Base-by-base conservation (phyloP, 2,329 filamentous ascomycete species). In the Fusarium sp. region DNA sequence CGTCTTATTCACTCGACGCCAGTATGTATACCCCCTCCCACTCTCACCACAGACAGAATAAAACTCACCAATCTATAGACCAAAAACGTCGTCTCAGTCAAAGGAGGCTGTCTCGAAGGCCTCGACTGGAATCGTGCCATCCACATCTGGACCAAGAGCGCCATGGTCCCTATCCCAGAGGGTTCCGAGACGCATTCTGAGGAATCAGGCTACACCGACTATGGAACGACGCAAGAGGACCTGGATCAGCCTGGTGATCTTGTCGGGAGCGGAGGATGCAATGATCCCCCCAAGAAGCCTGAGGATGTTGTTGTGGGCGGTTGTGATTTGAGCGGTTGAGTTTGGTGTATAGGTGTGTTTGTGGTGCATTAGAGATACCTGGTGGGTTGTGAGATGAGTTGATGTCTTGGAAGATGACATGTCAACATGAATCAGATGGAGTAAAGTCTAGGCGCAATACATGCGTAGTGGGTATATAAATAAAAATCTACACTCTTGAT, bases 101-200 rank as follows among this genome's bases (percentile, higher is more conserved):
- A 93, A 78, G 91, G 89, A 12, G 92, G 91, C 44, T 92, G 91
- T 76, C 84, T 94, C 53, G 87, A 90, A 7, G 90, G 88, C 1
- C 82, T 93, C 22, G 87, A 91, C 80, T 90, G 91, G 89, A 83
- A 80, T 14, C 83, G 80, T 4, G 90, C 90, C 31, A 88, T 89
- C 72, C 92, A 94, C 82, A 90, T 93, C 75, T 93, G 90, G 88
- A 91, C 90, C 22, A 90, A 89, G 75, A 87, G 86, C 46, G 91
- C 91, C 73, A 91, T 93, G 85, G 86, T 93, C 20, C 89, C 91
- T 36, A 92, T 93, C 71, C 91, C 92, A 3, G 90, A 92, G 75
- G 88, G 90, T 11, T 87, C 86, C 31, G 89, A 92, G 81, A 80
- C 83, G 7, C 87, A 88, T 78, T 85, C 87, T 16, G 89, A 89